Conservation (phyloP, 164 flowering plant species). For the Platanus orientalis region DNA sequence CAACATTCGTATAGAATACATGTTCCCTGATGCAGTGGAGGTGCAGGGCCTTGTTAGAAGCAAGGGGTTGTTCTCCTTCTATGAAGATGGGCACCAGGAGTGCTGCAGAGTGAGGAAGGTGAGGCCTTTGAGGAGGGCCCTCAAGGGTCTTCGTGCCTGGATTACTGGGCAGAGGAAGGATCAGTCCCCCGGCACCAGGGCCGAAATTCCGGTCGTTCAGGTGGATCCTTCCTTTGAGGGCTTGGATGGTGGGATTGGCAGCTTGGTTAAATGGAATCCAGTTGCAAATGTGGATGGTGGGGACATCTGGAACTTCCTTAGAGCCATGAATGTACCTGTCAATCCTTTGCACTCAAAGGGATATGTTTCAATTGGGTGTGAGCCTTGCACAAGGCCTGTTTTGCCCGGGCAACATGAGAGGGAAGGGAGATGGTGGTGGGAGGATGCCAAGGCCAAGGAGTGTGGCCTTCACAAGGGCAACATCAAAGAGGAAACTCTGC, state of each 20-base stretch:
- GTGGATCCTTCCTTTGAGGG: conserved; percentile 91
- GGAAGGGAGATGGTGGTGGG: conserved; percentile 99
- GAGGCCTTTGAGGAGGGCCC: conserved; percentile 83
- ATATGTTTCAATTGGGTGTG: conserved; percentile 88
- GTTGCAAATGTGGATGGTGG: conserved; percentile 68
- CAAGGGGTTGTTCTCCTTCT: conserved; percentile 89
- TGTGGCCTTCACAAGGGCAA: conserved; percentile 98
- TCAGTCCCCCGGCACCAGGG: conserved; percentile 76
- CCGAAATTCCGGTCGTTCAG: conserved; percentile 85
- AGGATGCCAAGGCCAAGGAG: conserved; percentile 94
- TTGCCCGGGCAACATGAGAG: conserved; percentile 96
- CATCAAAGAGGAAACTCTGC: conserved; percentile 33
- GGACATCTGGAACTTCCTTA: conserved; percentile 79
- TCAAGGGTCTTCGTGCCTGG: conserved; percentile 90
- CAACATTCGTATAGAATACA: conserved; percentile 81
- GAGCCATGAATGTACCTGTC: conserved; percentile 82
- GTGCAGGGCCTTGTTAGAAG: conserved; percentile 82
- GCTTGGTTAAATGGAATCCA: conserved; percentile 96
- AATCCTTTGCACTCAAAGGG: conserved; percentile 79
- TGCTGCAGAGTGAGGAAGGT: conserved; percentile 98
- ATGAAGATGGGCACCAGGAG: conserved; percentile 95
- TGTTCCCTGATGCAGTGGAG: conserved; percentile 94
- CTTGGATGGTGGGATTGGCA: conserved; percentile 72
- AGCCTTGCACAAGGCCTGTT: conserved; percentile 94
- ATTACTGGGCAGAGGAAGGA: conserved; percentile 84